Evolutionary conservation across 805 yeast genomes (phyloP).

Genomic region (Saccharomycopsis schoenii): DNA sequence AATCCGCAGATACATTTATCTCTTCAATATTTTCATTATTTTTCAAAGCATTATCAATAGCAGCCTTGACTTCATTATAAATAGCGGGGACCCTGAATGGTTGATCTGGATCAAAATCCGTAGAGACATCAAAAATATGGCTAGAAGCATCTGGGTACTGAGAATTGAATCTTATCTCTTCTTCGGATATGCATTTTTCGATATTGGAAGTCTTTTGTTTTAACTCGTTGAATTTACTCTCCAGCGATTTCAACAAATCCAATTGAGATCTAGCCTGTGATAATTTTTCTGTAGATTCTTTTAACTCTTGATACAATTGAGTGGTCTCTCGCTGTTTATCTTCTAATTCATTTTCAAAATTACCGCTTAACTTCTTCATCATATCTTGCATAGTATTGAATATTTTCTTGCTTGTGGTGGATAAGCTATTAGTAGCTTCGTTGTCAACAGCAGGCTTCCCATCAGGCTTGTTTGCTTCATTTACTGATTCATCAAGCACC

Average conservation of each 20-base stretch:
- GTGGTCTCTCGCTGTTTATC: slow-evolving; percentile 43
- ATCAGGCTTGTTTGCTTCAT: not conserved
- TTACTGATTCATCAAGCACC: not conserved
- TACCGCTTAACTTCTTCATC: slow-evolving; percentile 42
- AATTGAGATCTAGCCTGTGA: slow-evolving; percentile 37
- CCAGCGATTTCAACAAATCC: slow-evolving; percentile 42
- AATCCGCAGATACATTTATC: not conserved
- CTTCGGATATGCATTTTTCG: slow-evolving; percentile 54
- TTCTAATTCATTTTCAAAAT: slow-evolving; percentile 48
- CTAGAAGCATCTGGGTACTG: slow-evolving; percentile 30
- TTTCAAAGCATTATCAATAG: slow-evolving; percentile 23
- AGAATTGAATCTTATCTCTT: slow-evolving; percentile 44
- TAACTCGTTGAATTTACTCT: slow-evolving; percentile 36
- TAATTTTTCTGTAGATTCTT: slow-evolving; percentile 45
- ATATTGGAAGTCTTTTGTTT: slow-evolving; percentile 48
- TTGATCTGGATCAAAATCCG: slow-evolving; percentile 73
- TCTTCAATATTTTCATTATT: not conserved
- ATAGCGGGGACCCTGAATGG: slow-evolving; percentile 69
- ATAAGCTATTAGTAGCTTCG: slow-evolving; percentile 10
- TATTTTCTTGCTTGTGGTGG: slow-evolving; percentile 32
- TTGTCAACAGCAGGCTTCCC: not conserved
- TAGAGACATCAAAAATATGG: slow-evolving; percentile 29
- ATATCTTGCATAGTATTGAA: slow-evolving; percentile 42
- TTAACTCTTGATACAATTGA: slow-evolving; percentile 43
- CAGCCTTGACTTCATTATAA: slow-evolving; percentile 41